Conservation (phyloP, 1,139 yeast species). For the Sugiyamaella paludigena region DNA sequence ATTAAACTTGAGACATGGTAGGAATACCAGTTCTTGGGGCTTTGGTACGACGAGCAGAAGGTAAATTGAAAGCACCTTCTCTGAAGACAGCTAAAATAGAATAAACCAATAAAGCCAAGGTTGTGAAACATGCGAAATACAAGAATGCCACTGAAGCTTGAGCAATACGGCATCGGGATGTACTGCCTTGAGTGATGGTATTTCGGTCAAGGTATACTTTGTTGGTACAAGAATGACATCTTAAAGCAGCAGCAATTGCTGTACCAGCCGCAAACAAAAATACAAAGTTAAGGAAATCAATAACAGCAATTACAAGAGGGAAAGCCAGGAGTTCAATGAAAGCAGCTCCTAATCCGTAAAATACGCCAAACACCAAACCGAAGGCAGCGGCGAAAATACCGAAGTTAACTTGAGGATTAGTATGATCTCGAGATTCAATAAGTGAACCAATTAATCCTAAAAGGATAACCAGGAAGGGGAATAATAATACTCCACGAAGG, state of each 20-base stretch:
- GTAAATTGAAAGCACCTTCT: conserved; percentile 72
- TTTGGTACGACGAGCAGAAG: conserved; percentile 44
- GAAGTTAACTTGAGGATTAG: conserved; percentile 83
- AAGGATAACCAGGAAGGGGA: conserved; percentile 68
- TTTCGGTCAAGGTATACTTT: conserved; percentile 58
- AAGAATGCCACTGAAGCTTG: conserved; percentile 91
- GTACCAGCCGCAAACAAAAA: conserved; percentile 94
- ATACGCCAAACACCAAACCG: conserved; percentile 72
- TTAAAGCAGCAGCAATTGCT: conserved; percentile 86
- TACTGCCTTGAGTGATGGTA: conserved; percentile 69
- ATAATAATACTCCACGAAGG: conserved; percentile 73
- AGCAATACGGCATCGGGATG: conserved; percentile 89
- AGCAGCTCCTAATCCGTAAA: conserved; percentile 78
- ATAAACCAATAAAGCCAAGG: conserved; percentile 65
- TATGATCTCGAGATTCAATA: conserved; percentile 57
- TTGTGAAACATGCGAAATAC: conserved; percentile 77
- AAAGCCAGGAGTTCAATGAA: conserved; percentile 78
- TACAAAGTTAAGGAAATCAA: conserved; percentile 85
- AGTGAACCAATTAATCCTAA: conserved; percentile 85
- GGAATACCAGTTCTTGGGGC: conserved; percentile 81
- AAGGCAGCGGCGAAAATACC: conserved; percentile 83
- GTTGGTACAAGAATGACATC: conserved; percentile 83
- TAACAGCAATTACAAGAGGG: conserved; percentile 69
- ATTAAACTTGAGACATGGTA: conserved; percentile 73
- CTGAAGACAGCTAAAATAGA: conserved; percentile 55